Evolutionary conservation across 768 basidiomycete species (phyloP).

Genomic region (Arthromyces matolae): DNA sequence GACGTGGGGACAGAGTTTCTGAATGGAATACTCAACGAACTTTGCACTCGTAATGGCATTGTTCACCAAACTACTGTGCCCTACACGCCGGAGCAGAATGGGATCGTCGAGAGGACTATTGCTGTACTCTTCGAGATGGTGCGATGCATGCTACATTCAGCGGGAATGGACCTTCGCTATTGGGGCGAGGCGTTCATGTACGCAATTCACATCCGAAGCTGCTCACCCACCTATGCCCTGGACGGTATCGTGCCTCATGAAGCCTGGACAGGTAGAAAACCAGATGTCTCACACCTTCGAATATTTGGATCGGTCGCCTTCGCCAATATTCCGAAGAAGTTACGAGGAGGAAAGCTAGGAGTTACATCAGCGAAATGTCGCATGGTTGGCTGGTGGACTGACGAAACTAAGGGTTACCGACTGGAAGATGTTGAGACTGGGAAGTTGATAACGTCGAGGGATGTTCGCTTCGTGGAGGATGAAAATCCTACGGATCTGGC

Average conservation of each 20-base stretch:
- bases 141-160: neutral
- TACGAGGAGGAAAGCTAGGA: neutral
- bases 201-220: neutral
- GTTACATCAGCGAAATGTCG: neutral
- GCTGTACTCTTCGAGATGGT: neutral
- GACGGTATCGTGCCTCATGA: neutral
- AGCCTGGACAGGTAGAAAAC: neutral
- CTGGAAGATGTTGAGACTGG: neutral
- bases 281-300: neutral
- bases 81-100: neutral
- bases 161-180: neutral
- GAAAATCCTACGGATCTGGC: neutral
- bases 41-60: neutral
- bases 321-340: neutral
- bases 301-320: neutral
- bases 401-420: neutral
- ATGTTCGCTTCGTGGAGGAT: neutral
- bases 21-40: neutral
- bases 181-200: neutral
- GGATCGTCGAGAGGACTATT: neutral
- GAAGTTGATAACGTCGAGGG: neutral
- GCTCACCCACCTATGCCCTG: neutral
- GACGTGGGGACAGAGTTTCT: neutral
- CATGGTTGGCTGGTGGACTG: neutral
- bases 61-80: neutral